A percentile compares a stretch with the other conserved stretches of the same genome.
These are phyloP conservation scores for Termitomyces sp. DNA, from an alignment of 768 basidiomycete species.

Conservation along the genomic window DNA sequence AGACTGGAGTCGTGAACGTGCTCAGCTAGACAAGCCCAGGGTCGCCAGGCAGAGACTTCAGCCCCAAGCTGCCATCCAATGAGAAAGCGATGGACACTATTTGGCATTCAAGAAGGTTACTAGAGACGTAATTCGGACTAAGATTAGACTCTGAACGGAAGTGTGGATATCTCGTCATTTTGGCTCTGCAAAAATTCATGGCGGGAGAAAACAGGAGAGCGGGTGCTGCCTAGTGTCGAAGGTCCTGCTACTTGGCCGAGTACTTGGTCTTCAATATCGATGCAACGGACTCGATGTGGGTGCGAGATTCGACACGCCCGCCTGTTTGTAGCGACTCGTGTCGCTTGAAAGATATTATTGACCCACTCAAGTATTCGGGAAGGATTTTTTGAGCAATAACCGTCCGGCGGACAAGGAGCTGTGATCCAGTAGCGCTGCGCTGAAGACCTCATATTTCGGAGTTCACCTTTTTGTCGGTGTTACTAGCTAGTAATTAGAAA, in stretches of 20 bases:
- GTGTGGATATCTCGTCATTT: background rate
- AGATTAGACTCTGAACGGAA: background rate
- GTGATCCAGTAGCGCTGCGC: too few species aligned
- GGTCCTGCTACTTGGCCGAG: background rate
- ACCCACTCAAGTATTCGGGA: background rate
- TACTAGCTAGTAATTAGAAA: too few species aligned
- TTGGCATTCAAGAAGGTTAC: background rate
- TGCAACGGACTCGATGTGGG: background rate
- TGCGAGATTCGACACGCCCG: background rate
- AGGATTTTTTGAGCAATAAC: background rate
- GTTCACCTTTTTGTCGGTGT: too few species aligned
- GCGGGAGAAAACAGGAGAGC: background rate
- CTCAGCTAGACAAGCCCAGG: background rate
- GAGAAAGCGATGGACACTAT: background rate
- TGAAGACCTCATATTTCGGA: background rate
- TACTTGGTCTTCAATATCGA: background rate
- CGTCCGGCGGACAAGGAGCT: background rate
- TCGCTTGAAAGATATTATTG: background rate
- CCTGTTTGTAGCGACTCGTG: background rate
- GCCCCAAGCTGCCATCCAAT: background rate
- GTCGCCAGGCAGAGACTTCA: background rate
- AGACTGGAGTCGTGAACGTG: background rate
- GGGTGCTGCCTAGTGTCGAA: background rate
- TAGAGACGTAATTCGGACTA: slow-evolving; percentile 1
- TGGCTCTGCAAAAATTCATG: slow-evolving; percentile 2